A percentile compares a stretch with the other conserved stretches of the same genome.
These are phyloP conservation scores for Epichloe gansuensis DNA, from an alignment of 2,329 filamentous ascomycete species.

Conservation along the genomic window DNA sequence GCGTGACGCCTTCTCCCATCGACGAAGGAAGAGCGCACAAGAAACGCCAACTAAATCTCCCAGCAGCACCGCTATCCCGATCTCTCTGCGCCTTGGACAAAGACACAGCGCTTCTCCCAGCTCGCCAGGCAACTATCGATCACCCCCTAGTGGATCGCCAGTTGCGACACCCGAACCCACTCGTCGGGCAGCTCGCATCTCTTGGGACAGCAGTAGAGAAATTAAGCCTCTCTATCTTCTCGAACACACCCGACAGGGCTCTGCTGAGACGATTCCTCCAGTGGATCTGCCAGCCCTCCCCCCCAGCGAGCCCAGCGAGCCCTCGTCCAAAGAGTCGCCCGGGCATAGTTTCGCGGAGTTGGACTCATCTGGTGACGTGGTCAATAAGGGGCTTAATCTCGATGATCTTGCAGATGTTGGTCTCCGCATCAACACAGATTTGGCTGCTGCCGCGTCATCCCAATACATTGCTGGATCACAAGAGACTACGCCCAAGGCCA, in stretches of 20 bases:
- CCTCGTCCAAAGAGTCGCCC: slow-evolving; percentile 21
- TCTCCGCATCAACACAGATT: slow-evolving; percentile 29
- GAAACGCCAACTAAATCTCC: slow-evolving; percentile 37
- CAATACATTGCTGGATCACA: slow-evolving; percentile 45
- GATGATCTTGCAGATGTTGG: slow-evolving; percentile 11
- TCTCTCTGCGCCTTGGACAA: slow-evolving; percentile 40
- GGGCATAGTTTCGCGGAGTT: slow-evolving; percentile 18
- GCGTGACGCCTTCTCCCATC: slow-evolving; percentile 28
- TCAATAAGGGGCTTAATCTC: slow-evolving; percentile 11
- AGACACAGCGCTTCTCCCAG: slow-evolving; percentile 26
- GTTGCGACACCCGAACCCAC: slow-evolving; percentile 21
- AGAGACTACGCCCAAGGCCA: slow-evolving; percentile 56
- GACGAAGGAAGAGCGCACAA: slow-evolving; percentile 35
- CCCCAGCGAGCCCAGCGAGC: slow-evolving; percentile 22
- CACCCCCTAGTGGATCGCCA: slow-evolving; percentile 26
- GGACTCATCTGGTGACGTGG: slow-evolving; percentile 16
- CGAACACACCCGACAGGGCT: slow-evolving; percentile 41
- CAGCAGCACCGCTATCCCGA: slow-evolving; percentile 45
- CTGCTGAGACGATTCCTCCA: slow-evolving; percentile 19
- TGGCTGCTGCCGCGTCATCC: slow-evolving; percentile 17
- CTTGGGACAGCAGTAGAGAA: slow-evolving; percentile 53
- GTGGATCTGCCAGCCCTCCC: slow-evolving; percentile 36
- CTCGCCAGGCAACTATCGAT: slow-evolving; percentile 26
- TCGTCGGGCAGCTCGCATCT: slow-evolving; percentile 35
- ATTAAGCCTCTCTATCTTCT: slow-evolving; percentile 75